Evolutionary conservation across 139 green algal species (phyloP), one percentile per base, ranked within the genome.

Genomic region (Auxenochlorella pyrenoidosa): DNA sequence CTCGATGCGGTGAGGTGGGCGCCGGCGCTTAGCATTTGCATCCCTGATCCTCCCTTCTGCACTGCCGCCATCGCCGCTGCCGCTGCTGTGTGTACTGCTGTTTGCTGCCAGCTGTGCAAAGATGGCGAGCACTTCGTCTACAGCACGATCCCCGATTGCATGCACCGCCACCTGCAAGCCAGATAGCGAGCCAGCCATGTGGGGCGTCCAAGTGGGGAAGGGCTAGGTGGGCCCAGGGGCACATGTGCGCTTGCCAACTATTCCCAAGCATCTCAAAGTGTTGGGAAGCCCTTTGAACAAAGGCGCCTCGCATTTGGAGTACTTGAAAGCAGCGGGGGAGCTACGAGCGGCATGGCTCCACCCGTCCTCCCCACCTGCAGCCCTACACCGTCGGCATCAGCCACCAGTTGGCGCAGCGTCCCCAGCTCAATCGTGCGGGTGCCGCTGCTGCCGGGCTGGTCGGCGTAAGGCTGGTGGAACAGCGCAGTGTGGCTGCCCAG

Each of bases 141-240:
- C 91, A 10, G 95, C 95, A 2, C 86, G 78, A 85, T 97, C 94
- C 0, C 95, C 95, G 43, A 97, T 97, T 1, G 95, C 95, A 82
- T 97, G 95, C 16, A 97, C 83, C 5, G 93, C 92, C 22, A 95
- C 85, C 89, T 95, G 89, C 85, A 89, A 41, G 54, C 15, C 54
- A 63, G 54, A 2, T 13, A 63, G 54, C 13, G 2, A 13, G 47
- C 8, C 6, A 12, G 8, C 12, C 8, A 18, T 12, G 12, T 12
- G 47, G 47, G 12, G 6, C 47, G 12, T 58, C 47, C 47, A 58
- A 18, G 47, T 12, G 6, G 47, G n/a, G n/a, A n/a, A n/a, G n/a
- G n/a, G n/a, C n/a, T n/a, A n/a, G n/a, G n/a, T n/a, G n/a, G n/a
- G n/a, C n/a, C n/a, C n/a, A n/a, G n/a, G n/a, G n/a, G n/a, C n/a